Evolutionary conservation across 2,329 filamentous ascomycete species (phyloP).

Genomic region (Dactylonectria estremocensis): DNA sequence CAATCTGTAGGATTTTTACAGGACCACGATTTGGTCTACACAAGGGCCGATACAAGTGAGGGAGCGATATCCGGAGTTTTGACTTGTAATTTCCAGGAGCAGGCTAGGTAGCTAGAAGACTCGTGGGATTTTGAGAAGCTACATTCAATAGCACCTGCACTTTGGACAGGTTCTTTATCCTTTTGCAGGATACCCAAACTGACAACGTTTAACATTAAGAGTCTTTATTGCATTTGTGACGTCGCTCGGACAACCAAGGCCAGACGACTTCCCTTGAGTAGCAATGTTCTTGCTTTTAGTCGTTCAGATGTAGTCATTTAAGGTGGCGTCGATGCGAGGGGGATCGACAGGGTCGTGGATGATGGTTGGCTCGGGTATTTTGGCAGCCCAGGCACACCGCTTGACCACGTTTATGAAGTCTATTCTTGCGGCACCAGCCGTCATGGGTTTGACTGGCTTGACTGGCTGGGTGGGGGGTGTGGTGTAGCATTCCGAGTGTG

Average conservation of each 20-base stretch:
- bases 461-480: slow-evolving; percentile 12
- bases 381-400: slow-evolving; percentile 5
- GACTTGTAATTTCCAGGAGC: slow-evolving; percentile 42
- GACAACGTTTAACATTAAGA: slow-evolving; percentile 1
- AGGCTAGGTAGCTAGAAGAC: slow-evolving; percentile 29
- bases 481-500: slow-evolving; percentile 7
- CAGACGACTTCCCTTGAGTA: too few relatives aligned
- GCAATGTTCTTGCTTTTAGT: background rate
- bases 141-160: background rate
- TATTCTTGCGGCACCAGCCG: slow-evolving; percentile 15
- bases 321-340: slow-evolving; percentile 23
- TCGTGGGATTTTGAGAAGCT: slow-evolving; percentile 24
- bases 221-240: background rate
- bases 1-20: slow-evolving; percentile 35
- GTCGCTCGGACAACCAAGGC: background rate
- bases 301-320: background rate
- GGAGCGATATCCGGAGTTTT: slow-evolving; percentile 50
- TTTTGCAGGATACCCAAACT: slow-evolving; percentile 1
- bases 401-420: slow-evolving; percentile 10
- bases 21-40: slow-evolving; percentile 39
- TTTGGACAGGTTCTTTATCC: slow-evolving; percentile 2
- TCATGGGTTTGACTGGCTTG: background rate
- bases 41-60: slow-evolving; percentile 33
- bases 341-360: slow-evolving; percentile 30
- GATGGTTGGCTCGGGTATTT: slow-evolving; percentile 29